Evolutionary conservation across 2,329 filamentous ascomycete genomes (phyloP), one percentile per base, ranked within the genome.

Genomic region (Nannizziopsis barbatae): DNA sequence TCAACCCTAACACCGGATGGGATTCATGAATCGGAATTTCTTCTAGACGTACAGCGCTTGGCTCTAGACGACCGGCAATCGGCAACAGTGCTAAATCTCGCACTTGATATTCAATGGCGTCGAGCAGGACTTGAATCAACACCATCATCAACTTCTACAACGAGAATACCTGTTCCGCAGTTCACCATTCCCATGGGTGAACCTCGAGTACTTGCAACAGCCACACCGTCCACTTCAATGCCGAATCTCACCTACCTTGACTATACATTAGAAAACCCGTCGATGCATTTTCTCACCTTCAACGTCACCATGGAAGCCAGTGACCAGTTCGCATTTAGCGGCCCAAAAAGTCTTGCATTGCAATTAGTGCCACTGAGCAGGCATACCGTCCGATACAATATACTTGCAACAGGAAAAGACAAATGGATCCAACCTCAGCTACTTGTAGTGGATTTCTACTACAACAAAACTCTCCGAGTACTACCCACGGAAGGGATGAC

Each of bases 201-300:
- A 62, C 92, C 92, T 0, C 81, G 92, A 49, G 88, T 95, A 1
- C 77, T 95, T 3, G 71, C 72, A 48, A 70, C 73, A 0, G 67
- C 68, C 2, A 58, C 56, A 0, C 51, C 62, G 2, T 72, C 70
- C 0, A 52, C 50, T 11, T 53, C 52, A 12, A 51, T 65, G 17
- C 49, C 63, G 5, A 20, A 33, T 2, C 51, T 70, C 40, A 60
- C 70, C 33, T 65, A 77, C 42, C 66, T 81, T 35, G 67, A 75
- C 51, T 84, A 84, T 61, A 86, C 80, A 2, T 80, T 98, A 49
- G 92, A 98, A 67, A 98, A 98, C 62, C 85, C 89, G 0, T 95
- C 90, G 0, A 84, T 81, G 63, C 92, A 98, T 64, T 93, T 95
- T 66, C 76, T 98, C 43, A 95, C 89, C 0, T 98, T 98, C 67